Evolutionary conservation across 352 stramenopile genomes (phyloP).

Genomic region (Elongisporangium undulatum): DNA sequence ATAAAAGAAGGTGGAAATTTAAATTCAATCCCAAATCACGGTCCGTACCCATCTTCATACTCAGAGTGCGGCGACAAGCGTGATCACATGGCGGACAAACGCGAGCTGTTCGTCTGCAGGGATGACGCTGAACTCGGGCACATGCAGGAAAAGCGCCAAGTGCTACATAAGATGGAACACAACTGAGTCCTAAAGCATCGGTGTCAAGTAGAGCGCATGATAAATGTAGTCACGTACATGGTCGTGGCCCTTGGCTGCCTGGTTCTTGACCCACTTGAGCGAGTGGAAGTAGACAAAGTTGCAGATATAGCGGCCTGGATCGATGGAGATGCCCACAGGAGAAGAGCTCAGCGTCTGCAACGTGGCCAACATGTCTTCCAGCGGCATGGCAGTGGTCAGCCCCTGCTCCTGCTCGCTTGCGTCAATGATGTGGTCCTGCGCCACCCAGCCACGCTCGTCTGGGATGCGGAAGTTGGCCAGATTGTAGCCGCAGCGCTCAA

Average conservation of each 20-base stretch:
- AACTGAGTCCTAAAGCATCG: background rate
- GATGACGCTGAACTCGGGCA: conserved; percentile 60
- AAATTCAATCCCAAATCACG: conserved; percentile 1
- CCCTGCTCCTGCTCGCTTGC: conserved; percentile 28
- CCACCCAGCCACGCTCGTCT: conserved; percentile 67
- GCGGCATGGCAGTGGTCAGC: conserved; percentile 43
- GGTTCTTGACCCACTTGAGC: conserved; percentile 56
- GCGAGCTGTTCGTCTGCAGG: conserved; percentile 53
- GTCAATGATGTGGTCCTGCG: conserved; percentile 45
- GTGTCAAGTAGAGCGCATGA: background rate
- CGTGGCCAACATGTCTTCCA: conserved; percentile 47
- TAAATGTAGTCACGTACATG: conserved; percentile 19
- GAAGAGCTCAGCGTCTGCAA: conserved; percentile 24
- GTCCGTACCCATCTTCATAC: conserved; percentile 12
- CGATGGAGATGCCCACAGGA: conserved; percentile 47
- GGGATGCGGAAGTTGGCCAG: conserved; percentile 76
- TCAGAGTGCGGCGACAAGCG: conserved; percentile 31
- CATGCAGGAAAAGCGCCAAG: conserved; percentile 71
- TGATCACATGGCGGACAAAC: conserved; percentile 56
- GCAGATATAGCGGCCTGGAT: conserved; percentile 83
- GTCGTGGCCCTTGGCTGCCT: conserved; percentile 22
- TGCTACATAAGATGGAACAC: conserved; percentile 23
- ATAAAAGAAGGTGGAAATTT: background rate
- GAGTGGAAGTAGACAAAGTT: conserved; percentile 85
- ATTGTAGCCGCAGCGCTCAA: conserved; percentile 79